Conservation (phyloP, 2,329 filamentous ascomycete genomes). For the Lomentospora prolificans region DNA sequence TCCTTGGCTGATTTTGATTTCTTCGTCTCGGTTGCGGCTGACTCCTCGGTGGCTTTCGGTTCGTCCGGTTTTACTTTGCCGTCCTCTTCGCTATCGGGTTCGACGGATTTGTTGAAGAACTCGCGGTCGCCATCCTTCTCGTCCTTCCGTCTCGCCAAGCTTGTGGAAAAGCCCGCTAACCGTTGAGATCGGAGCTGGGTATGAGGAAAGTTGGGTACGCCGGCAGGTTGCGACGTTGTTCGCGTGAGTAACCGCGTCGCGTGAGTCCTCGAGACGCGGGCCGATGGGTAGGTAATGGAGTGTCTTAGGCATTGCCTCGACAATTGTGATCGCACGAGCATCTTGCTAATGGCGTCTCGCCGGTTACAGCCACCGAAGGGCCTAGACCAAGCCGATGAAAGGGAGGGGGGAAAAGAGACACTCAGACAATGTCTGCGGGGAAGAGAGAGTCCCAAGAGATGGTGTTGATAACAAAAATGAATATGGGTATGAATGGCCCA, state of each 20-base stretch:
- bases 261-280: background rate
- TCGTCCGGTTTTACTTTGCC: conserved; percentile 9
- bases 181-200: background rate
- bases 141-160: conserved; percentile 9
- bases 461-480: background rate
- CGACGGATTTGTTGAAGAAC: conserved; percentile 40
- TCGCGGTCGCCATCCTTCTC: conserved; percentile 26
- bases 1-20: conserved; percentile 19
- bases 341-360: background rate
- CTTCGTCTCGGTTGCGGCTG: conserved; percentile 36
- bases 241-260: background rate
- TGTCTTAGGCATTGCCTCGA: conserved; percentile 6
- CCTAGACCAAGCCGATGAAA: background rate
- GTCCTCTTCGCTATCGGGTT: conserved; percentile 39
- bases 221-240: background rate
- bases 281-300: background rate
- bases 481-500: background rate
- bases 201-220: background rate
- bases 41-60: conserved; percentile 23
- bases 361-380: conserved; percentile 2
- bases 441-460: background rate
- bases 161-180: conserved; percentile 7
- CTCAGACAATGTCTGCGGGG: conserved; percentile 2
- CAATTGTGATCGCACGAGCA: conserved; percentile 7
- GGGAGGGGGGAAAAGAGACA: background rate